Evolutionary conservation across 2,329 filamentous ascomycete species (phyloP).

Genomic region (Cyphellophora europaea): DNA sequence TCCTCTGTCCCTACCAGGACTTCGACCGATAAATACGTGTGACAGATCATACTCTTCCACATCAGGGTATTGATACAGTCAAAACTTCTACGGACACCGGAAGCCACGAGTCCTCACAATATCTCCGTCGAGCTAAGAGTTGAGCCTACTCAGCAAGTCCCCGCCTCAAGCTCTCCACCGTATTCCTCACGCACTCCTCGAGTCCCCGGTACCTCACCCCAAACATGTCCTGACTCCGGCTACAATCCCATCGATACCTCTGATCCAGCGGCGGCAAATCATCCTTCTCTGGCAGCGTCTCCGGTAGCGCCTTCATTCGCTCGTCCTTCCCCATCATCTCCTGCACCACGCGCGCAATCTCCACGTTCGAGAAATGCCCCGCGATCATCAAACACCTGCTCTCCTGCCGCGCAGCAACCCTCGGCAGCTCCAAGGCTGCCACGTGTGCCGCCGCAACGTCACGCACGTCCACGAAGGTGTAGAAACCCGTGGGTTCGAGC

Average conservation of each 20-base stretch:
- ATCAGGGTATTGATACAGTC: too few relatives aligned
- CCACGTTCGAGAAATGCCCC: constrained; percentile 3
- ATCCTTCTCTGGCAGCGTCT: background rate
- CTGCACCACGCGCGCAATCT: constrained; percentile 3
- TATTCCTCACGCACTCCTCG: too few relatives aligned
- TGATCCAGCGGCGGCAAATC: background rate
- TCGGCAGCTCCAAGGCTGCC: constrained; percentile 5
- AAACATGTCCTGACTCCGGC: background rate
- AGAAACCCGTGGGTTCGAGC: background rate
- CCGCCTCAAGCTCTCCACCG: too few relatives aligned
- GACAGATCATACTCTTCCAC: too few relatives aligned
- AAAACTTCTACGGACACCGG: too few relatives aligned
- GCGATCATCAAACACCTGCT: constrained; percentile 7
- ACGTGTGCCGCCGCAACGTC: constrained; percentile 11
- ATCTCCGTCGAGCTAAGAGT: too few relatives aligned
- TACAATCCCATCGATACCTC: background rate
- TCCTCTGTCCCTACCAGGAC: too few relatives aligned
- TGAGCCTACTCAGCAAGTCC: too few relatives aligned
- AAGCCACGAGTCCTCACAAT: too few relatives aligned
- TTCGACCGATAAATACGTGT: too few relatives aligned
- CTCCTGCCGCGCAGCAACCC: constrained; percentile 7
- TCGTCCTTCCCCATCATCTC: background rate
- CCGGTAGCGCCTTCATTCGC: constrained; percentile 28
- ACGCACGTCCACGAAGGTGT: constrained; percentile 8
- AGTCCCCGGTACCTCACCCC: background rate